Conservation (phyloP, 2,329 filamentous ascomycete species). For the Colletotrichum sp. region DNA sequence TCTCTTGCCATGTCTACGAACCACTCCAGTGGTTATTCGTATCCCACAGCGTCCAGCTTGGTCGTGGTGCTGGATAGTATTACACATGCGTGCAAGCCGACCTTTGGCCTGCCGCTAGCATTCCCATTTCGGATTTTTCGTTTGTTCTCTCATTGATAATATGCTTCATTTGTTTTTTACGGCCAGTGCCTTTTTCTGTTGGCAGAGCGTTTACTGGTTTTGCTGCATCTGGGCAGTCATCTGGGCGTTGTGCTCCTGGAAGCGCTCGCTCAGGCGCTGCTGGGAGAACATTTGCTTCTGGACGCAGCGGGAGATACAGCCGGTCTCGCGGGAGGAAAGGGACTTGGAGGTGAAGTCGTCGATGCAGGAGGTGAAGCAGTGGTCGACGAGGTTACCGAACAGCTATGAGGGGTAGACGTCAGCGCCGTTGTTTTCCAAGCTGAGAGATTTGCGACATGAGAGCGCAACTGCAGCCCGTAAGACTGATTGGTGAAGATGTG, state of each 20-base stretch:
- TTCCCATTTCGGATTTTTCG: background rate
- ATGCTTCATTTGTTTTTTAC: background rate
- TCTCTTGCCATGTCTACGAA: background rate
- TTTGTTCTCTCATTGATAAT: background rate
- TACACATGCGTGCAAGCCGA: background rate
- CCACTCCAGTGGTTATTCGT: background rate
- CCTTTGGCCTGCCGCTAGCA: background rate
- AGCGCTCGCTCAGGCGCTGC: slow-evolving; percentile 89
- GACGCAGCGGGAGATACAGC: slow-evolving; percentile 93
- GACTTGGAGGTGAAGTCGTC: slow-evolving; percentile 99
- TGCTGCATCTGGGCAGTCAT: slow-evolving; percentile 61
- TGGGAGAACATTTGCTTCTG: slow-evolving; percentile 95
- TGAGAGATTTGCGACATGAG: background rate
- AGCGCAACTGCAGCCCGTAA: background rate
- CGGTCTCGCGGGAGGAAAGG: slow-evolving; percentile 84
- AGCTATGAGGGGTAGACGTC: slow-evolving; percentile 41
- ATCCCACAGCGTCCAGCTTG: background rate
- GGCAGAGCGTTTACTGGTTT: slow-evolving; percentile 41
- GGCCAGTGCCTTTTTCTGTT: background rate
- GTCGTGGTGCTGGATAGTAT: slow-evolving; percentile 14
- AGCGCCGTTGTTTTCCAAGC: background rate
- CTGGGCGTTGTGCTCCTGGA: slow-evolving; percentile 73
- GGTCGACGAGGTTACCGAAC: slow-evolving; percentile 74
- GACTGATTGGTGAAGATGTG: background rate
- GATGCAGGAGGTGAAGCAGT: slow-evolving; percentile 97